phyloP scores from a whole-genome alignment of 495 filamentous ascomycete species.

The Lasiosphaeria ovina region DNA sequence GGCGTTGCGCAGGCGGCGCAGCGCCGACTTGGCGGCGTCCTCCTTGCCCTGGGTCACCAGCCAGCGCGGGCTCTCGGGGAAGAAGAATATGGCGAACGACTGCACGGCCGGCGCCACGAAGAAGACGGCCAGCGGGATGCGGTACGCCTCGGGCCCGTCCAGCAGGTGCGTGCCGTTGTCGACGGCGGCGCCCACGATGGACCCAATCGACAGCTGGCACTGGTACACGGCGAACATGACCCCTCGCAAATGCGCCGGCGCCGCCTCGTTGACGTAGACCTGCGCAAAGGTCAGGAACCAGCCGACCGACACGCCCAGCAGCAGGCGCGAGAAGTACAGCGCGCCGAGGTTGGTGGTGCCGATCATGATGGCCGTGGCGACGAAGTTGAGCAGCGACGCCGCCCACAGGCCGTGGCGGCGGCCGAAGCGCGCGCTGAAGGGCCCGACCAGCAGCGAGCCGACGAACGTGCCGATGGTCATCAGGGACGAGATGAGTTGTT shows the following conservation, averaged over 20 bases:
- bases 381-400: slow-evolving; percentile 41
- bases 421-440: slow-evolving; percentile 44
- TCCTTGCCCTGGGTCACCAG: slow-evolving; percentile 45
- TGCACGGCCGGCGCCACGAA: slow-evolving; percentile 51
- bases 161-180: slow-evolving; percentile 51
- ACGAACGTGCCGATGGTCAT: slow-evolving; percentile 56
- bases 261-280: slow-evolving; percentile 49
- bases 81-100: slow-evolving; percentile 48
- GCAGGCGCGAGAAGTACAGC: slow-evolving; percentile 47
- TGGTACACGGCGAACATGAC: slow-evolving; percentile 42
- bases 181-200: slow-evolving; percentile 52
- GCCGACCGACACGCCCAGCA: slow-evolving; percentile 51
- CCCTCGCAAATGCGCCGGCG: slow-evolving; percentile 42
- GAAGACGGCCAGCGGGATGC: slow-evolving; percentile 52
- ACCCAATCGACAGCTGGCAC: slow-evolving; percentile 42
- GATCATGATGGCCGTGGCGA: slow-evolving; percentile 50
- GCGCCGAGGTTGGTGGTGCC: slow-evolving; percentile 44
- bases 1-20: slow-evolving; percentile 42
- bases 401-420: slow-evolving; percentile 42
- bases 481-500: slow-evolving; percentile 49
- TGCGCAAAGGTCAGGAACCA: slow-evolving; percentile 54
- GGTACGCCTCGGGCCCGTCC: slow-evolving; percentile 42
- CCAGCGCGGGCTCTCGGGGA: slow-evolving; percentile 58
- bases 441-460: slow-evolving; percentile 46
- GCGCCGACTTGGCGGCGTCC: slow-evolving; percentile 42